phyloP scores from a whole-genome alignment of 129 eudicot species.

The Saussurea involucrata region DNA sequence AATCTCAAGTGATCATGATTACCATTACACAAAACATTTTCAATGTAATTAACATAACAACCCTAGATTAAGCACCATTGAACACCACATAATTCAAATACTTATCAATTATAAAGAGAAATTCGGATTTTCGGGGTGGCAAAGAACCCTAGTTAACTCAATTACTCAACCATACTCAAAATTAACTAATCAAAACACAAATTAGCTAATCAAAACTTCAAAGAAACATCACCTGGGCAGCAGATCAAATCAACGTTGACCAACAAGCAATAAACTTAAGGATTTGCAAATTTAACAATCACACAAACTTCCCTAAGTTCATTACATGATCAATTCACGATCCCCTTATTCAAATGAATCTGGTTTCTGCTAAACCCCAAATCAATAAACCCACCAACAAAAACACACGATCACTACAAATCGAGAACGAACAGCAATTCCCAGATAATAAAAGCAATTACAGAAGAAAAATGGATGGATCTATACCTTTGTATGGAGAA shows the following conservation, averaged over 20 bases:
- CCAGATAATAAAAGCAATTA: background rate
- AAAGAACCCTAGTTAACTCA: conserved; percentile 4
- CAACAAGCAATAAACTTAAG: background rate
- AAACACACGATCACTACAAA: background rate
- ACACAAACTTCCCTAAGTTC: background rate
- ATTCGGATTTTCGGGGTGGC: background rate
- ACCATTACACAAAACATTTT: background rate
- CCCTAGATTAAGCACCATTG: background rate
- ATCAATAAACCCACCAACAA: background rate
- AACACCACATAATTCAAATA: background rate
- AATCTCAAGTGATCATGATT: background rate
- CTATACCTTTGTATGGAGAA: background rate
- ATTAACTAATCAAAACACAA: background rate
- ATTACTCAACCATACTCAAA: background rate
- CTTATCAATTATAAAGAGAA: background rate
- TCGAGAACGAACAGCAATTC: background rate
- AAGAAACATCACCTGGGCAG: conserved; percentile 4
- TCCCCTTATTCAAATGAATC: background rate
- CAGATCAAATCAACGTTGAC: conserved; percentile 2
- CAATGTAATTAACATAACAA: background rate
- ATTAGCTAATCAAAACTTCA: conserved; percentile 11
- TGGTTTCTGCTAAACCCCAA: background rate
- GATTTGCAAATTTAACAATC: background rate
- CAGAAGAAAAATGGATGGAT: background rate
- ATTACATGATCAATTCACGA: background rate